Conservation (phyloP, 768 basidiomycete species). For the Mycena olivaceomarginata region DNA sequence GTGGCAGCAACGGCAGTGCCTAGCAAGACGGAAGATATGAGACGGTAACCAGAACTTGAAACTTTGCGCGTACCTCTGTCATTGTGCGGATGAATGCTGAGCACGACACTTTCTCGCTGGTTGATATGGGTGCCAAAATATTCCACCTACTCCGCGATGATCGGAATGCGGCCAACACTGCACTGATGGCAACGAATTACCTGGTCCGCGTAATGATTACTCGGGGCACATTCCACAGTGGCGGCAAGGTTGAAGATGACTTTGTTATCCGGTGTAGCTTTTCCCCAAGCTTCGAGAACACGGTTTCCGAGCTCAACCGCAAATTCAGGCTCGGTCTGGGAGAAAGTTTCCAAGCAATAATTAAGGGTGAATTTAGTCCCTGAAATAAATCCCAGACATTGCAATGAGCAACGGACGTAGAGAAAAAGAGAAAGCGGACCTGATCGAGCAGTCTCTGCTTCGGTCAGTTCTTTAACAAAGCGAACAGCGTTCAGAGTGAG, state of each 20-base stretch:
- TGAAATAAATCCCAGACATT: conserved; percentile 5
- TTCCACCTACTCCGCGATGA: conserved; percentile 80
- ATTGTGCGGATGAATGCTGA: conserved; percentile 97
- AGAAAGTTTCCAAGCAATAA: conserved; percentile 99
- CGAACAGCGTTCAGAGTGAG: conserved; percentile 82
- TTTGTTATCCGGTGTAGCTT: conserved; percentile 72
- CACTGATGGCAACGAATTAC: conserved; percentile 60
- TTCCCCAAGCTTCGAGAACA: too few species aligned
- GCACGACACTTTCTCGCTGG: conserved; percentile 91
- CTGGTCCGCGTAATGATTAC: conserved; percentile 98
- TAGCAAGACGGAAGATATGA: conserved; percentile 48
- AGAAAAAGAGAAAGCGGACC: conserved; percentile 11
- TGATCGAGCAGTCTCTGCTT: conserved; percentile 80
- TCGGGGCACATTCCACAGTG: conserved; percentile 97
- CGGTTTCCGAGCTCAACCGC: conserved; percentile 56
- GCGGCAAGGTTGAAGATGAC: conserved; percentile 99
- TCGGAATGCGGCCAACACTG: conserved; percentile 17
- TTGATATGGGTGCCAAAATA: conserved; percentile 61
- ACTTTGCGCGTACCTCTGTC: conserved; percentile 84
- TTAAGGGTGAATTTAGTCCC: conserved; percentile 96
- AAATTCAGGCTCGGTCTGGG: conserved; percentile 98
- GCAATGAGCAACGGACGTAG: not conserved
- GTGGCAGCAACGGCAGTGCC: conserved; percentile 95
- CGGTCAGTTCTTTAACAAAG: conserved; percentile 87
- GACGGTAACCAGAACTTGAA: not conserved